Evolutionary conservation across 176 grass and related monocot species (phyloP).

Genomic region (Secale cereale): DNA sequence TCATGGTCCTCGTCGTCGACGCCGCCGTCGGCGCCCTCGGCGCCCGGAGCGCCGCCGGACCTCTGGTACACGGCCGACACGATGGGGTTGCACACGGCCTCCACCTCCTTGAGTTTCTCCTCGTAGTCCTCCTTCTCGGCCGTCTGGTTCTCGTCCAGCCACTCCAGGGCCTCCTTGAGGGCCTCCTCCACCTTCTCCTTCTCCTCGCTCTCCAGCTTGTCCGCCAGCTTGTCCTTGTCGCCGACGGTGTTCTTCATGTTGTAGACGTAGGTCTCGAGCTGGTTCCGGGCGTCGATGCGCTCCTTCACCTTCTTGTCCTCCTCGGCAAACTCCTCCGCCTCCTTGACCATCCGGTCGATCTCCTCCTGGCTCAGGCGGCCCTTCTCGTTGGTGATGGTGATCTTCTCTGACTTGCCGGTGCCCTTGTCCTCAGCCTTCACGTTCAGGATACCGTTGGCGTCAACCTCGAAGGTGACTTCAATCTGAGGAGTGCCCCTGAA

Average conservation of each 20-base stretch:
- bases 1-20: constrained; percentile 49
- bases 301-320: constrained; percentile 84
- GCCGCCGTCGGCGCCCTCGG: neutral
- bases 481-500: constrained; percentile 63
- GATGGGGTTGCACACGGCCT: constrained; percentile 71
- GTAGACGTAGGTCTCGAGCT: constrained; percentile 65
- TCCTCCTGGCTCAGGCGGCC: constrained; percentile 71
- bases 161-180: constrained; percentile 64
- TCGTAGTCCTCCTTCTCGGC: constrained; percentile 74
- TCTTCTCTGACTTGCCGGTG: constrained; percentile 63
- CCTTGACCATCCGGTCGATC: constrained; percentile 68
- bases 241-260: constrained; percentile 73
- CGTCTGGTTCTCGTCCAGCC: constrained; percentile 66
- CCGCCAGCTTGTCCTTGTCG: constrained; percentile 68
- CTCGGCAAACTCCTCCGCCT: constrained; percentile 63
- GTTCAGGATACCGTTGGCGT: constrained; percentile 69
- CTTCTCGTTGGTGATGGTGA: constrained; percentile 82
- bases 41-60: constrained; percentile 23
- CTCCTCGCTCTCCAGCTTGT: constrained; percentile 76
- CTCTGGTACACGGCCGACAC: constrained; percentile 66
- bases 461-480: constrained; percentile 66
- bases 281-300: constrained; percentile 61
- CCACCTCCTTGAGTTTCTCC: constrained; percentile 82
- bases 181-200: constrained; percentile 79
- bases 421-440: constrained; percentile 70